A percentile compares a stretch with the other conserved stretches of the same genome.
Evolutionary conservation across 225 moss, liverwort and hornwort species (phyloP).

Genomic region (Anthoceros angustus): DNA sequence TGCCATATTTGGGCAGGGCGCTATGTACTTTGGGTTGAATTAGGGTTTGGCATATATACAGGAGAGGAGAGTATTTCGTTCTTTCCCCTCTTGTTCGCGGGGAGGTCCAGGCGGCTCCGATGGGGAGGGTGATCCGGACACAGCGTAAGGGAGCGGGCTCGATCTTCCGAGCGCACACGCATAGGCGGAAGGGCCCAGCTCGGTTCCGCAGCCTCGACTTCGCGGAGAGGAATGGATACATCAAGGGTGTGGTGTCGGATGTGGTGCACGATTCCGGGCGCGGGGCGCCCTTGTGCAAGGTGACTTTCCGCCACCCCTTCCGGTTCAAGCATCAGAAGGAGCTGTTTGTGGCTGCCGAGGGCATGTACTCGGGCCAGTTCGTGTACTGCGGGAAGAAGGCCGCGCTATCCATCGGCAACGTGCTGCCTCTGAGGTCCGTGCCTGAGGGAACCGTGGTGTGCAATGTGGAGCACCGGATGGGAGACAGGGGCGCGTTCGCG

Average conservation of each 20-base stretch:
- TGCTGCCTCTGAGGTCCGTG: conserved; percentile 62
- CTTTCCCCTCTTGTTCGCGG: no score
- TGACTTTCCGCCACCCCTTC: conserved; percentile 64
- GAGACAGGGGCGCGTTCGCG: conserved; percentile 64
- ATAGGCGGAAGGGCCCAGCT: conserved; percentile 51
- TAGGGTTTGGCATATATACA: no score
- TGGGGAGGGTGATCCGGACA: conserved; percentile 72
- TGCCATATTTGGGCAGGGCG: no score
- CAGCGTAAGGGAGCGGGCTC: conserved; percentile 77
- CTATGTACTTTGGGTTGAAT: no score
- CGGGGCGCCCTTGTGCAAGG: conserved; percentile 47
- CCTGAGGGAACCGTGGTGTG: conserved; percentile 77
- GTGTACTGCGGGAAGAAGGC: conserved; percentile 89
- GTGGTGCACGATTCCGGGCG: conserved; percentile 57
- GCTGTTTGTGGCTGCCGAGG: conserved; percentile 73
- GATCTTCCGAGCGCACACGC: conserved; percentile 58
- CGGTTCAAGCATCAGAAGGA: conserved; percentile 82
- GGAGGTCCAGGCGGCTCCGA: conserved; percentile 10
- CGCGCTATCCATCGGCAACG: conserved; percentile 59
- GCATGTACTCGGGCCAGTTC: conserved; percentile 78
- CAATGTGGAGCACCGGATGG: conserved; percentile 84
- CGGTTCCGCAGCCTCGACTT: conserved; percentile 58
- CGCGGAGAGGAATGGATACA: conserved; percentile 69
- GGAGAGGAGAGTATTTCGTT: no score
- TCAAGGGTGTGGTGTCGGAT: conserved; percentile 58